These are phyloP conservation scores for Nakaseomyces kungkrabaensis DNA, from an alignment of 1,139 yeast genomes.

Conservation along the genomic window DNA sequence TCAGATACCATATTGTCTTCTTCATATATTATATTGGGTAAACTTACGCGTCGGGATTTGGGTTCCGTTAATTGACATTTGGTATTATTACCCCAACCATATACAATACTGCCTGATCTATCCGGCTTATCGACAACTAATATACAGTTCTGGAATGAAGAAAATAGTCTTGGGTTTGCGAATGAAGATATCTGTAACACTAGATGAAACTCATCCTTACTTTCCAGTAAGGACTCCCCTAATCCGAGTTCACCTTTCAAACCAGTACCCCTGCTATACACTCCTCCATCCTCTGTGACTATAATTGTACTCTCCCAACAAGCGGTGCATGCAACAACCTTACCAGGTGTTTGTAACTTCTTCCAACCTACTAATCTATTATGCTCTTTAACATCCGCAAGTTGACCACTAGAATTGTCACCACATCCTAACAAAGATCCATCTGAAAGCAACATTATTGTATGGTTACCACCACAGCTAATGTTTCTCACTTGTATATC, in stretches of 20 bases:
- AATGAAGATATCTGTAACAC: conserved; percentile 11
- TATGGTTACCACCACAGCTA: conserved; percentile 83
- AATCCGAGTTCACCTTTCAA: conserved; percentile 68
- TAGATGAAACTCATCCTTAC: conserved; percentile 11
- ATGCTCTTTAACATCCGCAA: conserved; percentile 5
- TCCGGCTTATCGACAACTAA: conserved; percentile 36
- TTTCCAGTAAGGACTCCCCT: conserved; percentile 29
- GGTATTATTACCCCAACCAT: conserved; percentile 79
- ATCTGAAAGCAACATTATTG: conserved; percentile 44
- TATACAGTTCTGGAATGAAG: conserved; percentile 25
- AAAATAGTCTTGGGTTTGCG: conserved; percentile 10
- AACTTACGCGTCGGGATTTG: conserved; percentile 22
- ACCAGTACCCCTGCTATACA: conserved; percentile 45
- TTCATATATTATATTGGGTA: conserved; percentile 20
- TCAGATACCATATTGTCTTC: conserved; percentile 9
- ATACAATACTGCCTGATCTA: conserved; percentile 33
- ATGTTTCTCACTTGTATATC: conserved; percentile 33
- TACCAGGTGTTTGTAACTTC: conserved; percentile 4
- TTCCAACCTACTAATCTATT: conserved; percentile 7
- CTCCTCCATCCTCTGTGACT: conserved; percentile 20
- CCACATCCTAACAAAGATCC: conserved; percentile 56
- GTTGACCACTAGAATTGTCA: conserved; percentile 45
- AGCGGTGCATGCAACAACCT: conserved; percentile 31
- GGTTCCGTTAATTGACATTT: conserved; percentile 51
- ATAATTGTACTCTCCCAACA: conserved; percentile 76